A percentile compares a stretch with the other conserved stretches of the same genome.
Conservation (phyloP, 2,329 filamentous ascomycete species). For the Conoideocrella luteorostrata region DNA sequence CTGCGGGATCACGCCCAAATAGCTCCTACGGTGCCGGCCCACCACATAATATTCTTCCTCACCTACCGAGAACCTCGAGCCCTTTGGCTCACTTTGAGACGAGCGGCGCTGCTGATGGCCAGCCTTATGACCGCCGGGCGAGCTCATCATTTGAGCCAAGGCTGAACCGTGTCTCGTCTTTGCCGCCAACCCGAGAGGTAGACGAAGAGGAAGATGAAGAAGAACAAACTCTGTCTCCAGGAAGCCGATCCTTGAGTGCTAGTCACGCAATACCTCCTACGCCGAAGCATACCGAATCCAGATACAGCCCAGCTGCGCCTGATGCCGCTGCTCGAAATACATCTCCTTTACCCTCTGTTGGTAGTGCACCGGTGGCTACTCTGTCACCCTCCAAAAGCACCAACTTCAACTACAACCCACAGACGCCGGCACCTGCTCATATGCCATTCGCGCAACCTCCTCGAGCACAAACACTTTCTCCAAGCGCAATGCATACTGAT, state of each 20-base stretch:
- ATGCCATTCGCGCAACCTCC: slow-evolving; percentile 46
- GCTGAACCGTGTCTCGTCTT: slow-evolving; percentile 47
- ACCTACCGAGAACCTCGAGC: slow-evolving; percentile 59
- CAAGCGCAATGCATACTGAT: slow-evolving; percentile 38
- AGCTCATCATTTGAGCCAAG: slow-evolving; percentile 50
- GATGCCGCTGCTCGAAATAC: slow-evolving; percentile 34
- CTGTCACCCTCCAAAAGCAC: slow-evolving; percentile 52
- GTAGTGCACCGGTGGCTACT: slow-evolving; percentile 30
- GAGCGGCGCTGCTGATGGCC: slow-evolving; percentile 37
- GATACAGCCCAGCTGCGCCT: slow-evolving; percentile 32
- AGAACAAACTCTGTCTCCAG: slow-evolving; percentile 10
- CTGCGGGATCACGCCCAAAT: slow-evolving; percentile 30
- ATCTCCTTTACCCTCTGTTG: slow-evolving; percentile 38
- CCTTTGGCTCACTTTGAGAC: slow-evolving; percentile 59
- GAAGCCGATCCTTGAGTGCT: slow-evolving; percentile 20
- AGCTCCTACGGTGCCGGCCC: slow-evolving; percentile 34
- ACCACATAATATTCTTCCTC: slow-evolving; percentile 43
- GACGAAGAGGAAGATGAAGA: slow-evolving; percentile 47
- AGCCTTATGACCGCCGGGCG: slow-evolving; percentile 40
- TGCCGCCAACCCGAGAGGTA: slow-evolving; percentile 56
- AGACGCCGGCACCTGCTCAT: slow-evolving; percentile 25
- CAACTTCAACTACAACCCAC: slow-evolving; percentile 45
- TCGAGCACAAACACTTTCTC: slow-evolving; percentile 58
- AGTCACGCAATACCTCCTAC: slow-evolving; percentile 15
- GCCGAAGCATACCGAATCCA: slow-evolving; percentile 23